phyloP scores from a whole-genome alignment of 108 stramenopile species.

The Thalassiosira profunda region DNA sequence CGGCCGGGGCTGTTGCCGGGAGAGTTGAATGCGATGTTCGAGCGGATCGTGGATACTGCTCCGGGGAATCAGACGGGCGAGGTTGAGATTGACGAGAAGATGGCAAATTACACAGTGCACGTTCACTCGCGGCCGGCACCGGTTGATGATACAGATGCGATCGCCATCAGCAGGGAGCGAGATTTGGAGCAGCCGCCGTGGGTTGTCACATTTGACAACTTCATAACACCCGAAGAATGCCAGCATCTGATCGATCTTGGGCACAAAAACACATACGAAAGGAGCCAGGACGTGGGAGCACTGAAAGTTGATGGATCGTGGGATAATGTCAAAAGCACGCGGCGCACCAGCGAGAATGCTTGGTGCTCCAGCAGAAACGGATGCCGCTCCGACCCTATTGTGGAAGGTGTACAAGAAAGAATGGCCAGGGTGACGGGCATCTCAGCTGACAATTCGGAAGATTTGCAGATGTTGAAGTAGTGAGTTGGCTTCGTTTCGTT shows the following conservation, averaged over 20 bases:
- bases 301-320: conserved; percentile 63
- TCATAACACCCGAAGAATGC: conserved; percentile 70
- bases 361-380: conserved; percentile 57
- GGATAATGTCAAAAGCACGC: conserved; percentile 31
- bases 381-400: conserved; percentile 42
- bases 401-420: conserved; percentile 34
- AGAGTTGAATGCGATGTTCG: conserved; percentile 64
- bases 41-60: conserved; percentile 68
- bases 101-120: conserved; percentile 71
- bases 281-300: conserved; percentile 67
- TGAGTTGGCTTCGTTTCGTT: too few relatives aligned
- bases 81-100: conserved; percentile 49
- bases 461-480: conserved; percentile 82
- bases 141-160: conserved; percentile 20
- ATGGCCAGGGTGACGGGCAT: conserved; percentile 54
- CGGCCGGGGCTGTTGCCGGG: conserved; percentile 55
- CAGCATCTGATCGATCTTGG: conserved; percentile 61
- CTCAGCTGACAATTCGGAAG: conserved; percentile 57
- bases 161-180: conserved; percentile 6
- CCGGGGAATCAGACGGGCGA: conserved; percentile 77
- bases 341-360: conserved; percentile 63
- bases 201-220: conserved; percentile 85
- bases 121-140: conserved; percentile 67
- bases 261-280: conserved; percentile 56
- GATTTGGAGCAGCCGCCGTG: conserved; percentile 69